Percentiles rank a stretch among this genome's conserved stretches.
These are phyloP conservation scores for Tillandsia fasciculata DNA, from an alignment of 176 grass and related monocot genomes.

Conservation along the genomic window DNA sequence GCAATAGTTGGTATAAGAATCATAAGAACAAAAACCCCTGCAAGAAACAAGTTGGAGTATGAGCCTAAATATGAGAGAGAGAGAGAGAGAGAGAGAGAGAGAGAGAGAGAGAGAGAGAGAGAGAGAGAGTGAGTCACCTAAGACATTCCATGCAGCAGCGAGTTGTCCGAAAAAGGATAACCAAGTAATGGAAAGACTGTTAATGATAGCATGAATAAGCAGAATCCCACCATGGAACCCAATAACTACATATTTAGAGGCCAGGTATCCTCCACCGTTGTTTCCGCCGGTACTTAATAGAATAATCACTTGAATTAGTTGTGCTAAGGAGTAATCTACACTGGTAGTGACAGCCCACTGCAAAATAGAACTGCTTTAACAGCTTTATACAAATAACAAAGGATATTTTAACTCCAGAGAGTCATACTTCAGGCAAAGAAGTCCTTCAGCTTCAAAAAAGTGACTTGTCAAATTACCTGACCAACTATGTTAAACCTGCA, in stretches of 20 bases:
- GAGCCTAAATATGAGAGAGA: background rate
- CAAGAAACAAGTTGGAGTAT: background rate
- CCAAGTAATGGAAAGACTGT: conserved; percentile 71
- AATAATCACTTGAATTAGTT: conserved; percentile 89
- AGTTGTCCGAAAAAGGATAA: conserved; percentile 86
- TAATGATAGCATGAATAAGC: conserved; percentile 72
- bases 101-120: conserved; percentile 4
- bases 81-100: conserved; percentile 3
- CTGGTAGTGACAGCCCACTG: conserved; percentile 97
- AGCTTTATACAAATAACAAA: background rate
- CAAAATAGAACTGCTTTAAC: conserved; percentile 12
- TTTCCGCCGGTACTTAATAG: conserved; percentile 68
- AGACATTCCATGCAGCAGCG: conserved; percentile 77
- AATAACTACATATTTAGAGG: conserved; percentile 85
- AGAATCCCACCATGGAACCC: conserved; percentile 69
- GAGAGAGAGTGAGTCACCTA: conserved; percentile 26
- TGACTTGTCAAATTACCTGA: conserved; percentile 37
- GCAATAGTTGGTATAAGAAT: conserved; percentile 57
- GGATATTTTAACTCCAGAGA: too few species aligned
- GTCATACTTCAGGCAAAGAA: background rate
- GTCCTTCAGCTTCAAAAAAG: background rate
- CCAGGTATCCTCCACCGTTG: conserved; percentile 70
- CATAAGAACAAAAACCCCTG: conserved; percentile 81
- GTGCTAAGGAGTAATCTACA: conserved; percentile 78
- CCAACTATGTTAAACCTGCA: conserved; percentile 98